These are phyloP conservation scores for Millerozyma acaciae DNA, from an alignment of 805 yeast species.

Conservation along the genomic window DNA sequence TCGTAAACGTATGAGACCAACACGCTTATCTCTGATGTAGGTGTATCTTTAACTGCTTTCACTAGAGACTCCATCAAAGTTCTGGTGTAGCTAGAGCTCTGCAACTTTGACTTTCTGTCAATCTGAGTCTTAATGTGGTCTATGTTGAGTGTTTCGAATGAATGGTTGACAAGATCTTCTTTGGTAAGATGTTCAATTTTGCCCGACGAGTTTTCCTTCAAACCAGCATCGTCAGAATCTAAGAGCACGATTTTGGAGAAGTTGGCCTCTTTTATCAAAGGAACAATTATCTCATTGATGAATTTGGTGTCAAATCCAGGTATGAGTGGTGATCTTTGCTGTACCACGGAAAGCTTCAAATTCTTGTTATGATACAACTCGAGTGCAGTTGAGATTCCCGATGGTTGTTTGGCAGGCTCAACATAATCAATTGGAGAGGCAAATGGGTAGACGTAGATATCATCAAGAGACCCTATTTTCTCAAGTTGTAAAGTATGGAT, in stretches of 20 bases:
- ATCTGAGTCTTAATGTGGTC: constrained; percentile 4
- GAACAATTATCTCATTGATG: constrained; percentile 46
- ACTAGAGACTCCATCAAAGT: background rate
- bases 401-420: constrained; percentile 10
- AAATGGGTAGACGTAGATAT: constrained; percentile 69
- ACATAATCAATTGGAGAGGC: constrained; percentile 65
- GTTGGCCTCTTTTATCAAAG: constrained; percentile 40
- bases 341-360: constrained; percentile 54
- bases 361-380: constrained; percentile 55
- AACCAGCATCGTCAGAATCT: constrained; percentile 72
- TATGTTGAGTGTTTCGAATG: constrained; percentile 25
- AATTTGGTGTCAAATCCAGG: constrained; percentile 55
- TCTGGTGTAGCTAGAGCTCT: background rate
- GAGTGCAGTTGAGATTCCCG: constrained; percentile 53
- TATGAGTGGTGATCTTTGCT: constrained; percentile 81
- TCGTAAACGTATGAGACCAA: constrained; percentile 72
- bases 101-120: too few species aligned
- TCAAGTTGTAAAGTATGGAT: constrained; percentile 56
- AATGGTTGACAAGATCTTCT: constrained; percentile 28
- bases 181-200: constrained; percentile 23
- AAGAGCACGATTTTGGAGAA: constrained; percentile 51
- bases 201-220: constrained; percentile 24
- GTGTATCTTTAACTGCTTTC: background rate
- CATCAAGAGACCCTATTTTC: constrained; percentile 56
- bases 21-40: constrained; percentile 26